phyloP scores from a whole-genome alignment of 225 moss, liverwort and hornwort species.

The Polytrichum commune region DNA sequence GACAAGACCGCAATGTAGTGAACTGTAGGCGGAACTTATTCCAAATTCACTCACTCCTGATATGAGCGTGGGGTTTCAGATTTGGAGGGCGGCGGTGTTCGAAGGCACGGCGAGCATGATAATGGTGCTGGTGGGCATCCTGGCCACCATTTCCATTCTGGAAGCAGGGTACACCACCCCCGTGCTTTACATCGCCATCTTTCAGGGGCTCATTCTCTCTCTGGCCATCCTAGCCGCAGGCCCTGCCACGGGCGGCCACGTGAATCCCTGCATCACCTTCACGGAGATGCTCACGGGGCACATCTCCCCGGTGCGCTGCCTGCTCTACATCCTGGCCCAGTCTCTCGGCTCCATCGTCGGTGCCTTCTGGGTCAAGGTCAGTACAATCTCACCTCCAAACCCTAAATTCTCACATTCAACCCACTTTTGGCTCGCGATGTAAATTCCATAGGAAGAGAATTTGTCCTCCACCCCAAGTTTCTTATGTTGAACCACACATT shows the following conservation, averaged over 20 bases:
- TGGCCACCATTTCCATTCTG: slow-evolving; percentile 21
- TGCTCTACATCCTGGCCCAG: slow-evolving; percentile 39
- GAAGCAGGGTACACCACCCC: slow-evolving; percentile 22
- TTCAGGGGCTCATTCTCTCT: slow-evolving; percentile 30
- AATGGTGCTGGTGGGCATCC: slow-evolving; percentile 22
- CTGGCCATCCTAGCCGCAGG: slow-evolving; percentile 35
- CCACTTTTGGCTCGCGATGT: too few relatives aligned
- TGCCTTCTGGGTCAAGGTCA: slow-evolving; percentile 13
- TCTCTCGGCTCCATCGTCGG: slow-evolving; percentile 32
- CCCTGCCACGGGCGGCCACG: slow-evolving; percentile 46
- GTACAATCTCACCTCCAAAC: not conserved
- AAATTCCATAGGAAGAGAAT: too few relatives aligned
- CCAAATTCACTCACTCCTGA: too few relatives aligned
- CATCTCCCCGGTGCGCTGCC: slow-evolving; percentile 15
- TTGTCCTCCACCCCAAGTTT: too few relatives aligned
- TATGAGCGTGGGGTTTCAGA: not conserved
- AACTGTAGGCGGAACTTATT: too few relatives aligned
- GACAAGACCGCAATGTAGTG: too few relatives aligned
- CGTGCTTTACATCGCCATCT: slow-evolving; percentile 10
- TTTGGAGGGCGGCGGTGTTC: slow-evolving; percentile 12
- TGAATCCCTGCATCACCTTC: slow-evolving; percentile 45
- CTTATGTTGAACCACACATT: too few relatives aligned
- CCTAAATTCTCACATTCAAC: too few relatives aligned
- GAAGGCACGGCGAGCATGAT: slow-evolving; percentile 19
- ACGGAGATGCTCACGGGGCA: slow-evolving; percentile 46